phyloP scores from a whole-genome alignment of 768 basidiomycete genomes.

The Rhodotorula graminis region DNA sequence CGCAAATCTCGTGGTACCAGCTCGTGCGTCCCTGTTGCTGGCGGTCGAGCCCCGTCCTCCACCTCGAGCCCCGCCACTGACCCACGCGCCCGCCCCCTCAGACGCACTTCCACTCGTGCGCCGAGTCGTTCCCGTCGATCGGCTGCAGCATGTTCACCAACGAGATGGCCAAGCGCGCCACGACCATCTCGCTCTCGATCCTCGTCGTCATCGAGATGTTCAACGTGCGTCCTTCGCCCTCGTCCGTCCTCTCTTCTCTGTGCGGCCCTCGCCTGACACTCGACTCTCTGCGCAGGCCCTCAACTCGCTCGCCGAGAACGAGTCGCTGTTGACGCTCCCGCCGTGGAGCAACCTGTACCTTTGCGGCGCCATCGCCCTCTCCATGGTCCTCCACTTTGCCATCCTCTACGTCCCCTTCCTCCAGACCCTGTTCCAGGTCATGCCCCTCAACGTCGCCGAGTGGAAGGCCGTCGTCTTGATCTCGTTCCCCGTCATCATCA shows the following conservation, averaged over 20 bases:
- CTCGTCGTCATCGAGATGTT: slow-evolving; percentile 96
- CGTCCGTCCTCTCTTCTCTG: not conserved
- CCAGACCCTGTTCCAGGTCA: slow-evolving; percentile 77
- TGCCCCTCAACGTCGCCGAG: slow-evolving; percentile 86
- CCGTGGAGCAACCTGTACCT: slow-evolving; percentile 94
- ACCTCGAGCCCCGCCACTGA: not conserved
- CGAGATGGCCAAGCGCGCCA: slow-evolving; percentile 74
- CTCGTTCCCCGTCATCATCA: slow-evolving; percentile 77
- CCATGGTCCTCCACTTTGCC: slow-evolving; percentile 87
- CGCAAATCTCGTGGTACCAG: slow-evolving; percentile 88
- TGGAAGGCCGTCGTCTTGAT: slow-evolving; percentile 89
- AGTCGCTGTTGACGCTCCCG: slow-evolving; percentile 79
- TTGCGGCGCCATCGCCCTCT: slow-evolving; percentile 77
- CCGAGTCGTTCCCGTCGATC: slow-evolving; percentile 73
- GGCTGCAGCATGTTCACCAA: slow-evolving; percentile 85
- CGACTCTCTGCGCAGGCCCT: slow-evolving; percentile 16
- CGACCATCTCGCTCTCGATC: slow-evolving; percentile 93
- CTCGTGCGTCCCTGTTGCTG: slow-evolving; percentile 57
- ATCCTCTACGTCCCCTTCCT: slow-evolving; percentile 98
- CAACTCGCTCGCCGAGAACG: slow-evolving; percentile 95
- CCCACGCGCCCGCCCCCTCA: slow-evolving; percentile 45
- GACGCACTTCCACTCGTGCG: slow-evolving; percentile 96
- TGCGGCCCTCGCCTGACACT: not conserved
- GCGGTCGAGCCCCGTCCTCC: not conserved
- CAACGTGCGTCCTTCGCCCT: slow-evolving; percentile 50